These are phyloP conservation scores for Aspergillus uvarum DNA, from an alignment of 2,329 filamentous ascomycete species.

Conservation along the genomic window DNA sequence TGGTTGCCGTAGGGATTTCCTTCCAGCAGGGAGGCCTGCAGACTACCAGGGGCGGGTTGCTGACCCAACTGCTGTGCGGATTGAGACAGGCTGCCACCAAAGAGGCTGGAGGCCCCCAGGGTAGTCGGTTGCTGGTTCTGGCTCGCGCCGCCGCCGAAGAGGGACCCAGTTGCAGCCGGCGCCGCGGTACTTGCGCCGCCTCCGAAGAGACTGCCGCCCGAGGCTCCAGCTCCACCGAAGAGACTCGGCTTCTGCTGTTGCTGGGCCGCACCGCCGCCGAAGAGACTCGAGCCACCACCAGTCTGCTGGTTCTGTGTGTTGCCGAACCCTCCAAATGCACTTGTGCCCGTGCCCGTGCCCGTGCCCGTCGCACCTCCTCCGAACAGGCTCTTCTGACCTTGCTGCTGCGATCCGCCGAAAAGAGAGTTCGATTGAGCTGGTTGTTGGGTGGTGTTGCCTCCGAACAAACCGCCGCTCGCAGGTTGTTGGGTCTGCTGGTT, in stretches of 20 bases:
- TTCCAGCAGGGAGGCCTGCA: conserved; percentile 79
- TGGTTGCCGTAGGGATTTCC: conserved; percentile 87
- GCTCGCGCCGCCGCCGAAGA: conserved; percentile 55
- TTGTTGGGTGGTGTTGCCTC: conserved; percentile 29
- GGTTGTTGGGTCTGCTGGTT: conserved; percentile 35
- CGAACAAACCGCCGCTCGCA: conserved; percentile 44
- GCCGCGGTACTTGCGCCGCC: conserved; percentile 22
- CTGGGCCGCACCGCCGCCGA: conserved; percentile 48
- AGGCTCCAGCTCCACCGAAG: conserved; percentile 49
- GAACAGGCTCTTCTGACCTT: conserved; percentile 38
- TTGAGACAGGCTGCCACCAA: conserved; percentile 55
- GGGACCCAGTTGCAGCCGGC: conserved; percentile 48
- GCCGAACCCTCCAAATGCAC: conserved; percentile 43
- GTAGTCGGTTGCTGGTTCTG: conserved; percentile 37
- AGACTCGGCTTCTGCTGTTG: conserved; percentile 58
- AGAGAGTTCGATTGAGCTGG: conserved; percentile 34
- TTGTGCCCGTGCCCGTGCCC: conserved; percentile 25
- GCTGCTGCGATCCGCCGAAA: conserved; percentile 38
- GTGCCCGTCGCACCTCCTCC: conserved; percentile 42
- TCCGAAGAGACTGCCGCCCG: conserved; percentile 48
- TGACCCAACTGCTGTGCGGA: conserved; percentile 52
- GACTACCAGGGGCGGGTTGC: conserved; percentile 43
- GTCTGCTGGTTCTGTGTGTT: conserved; percentile 45
- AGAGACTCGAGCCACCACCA: conserved; percentile 39
- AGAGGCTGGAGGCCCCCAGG: conserved; percentile 47